A percentile compares a stretch with the other conserved stretches of the same genome.
Evolutionary conservation across 306 rosid species (phyloP).

Genomic region (Dalbergia cochinchinensis): DNA sequence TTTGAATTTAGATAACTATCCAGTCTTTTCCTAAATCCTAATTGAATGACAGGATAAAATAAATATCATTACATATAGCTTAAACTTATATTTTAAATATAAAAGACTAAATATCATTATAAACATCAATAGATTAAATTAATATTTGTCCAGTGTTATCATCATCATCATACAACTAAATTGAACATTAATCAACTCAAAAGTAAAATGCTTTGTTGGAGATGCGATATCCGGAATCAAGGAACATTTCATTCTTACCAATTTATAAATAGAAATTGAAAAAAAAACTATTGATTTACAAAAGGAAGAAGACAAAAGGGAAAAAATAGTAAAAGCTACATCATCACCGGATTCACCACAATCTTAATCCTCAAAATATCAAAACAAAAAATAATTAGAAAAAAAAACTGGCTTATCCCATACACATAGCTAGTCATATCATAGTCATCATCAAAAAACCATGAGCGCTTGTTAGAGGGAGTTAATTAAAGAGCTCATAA

Average conservation of each 20-base stretch:
- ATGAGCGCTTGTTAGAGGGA: constrained; percentile 45
- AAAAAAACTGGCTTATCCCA: constrained; percentile 11
- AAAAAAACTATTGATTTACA: constrained; percentile 1
- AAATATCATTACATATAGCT: too few species aligned
- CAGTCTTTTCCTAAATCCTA: too few species aligned
- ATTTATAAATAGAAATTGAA: constrained; percentile 13
- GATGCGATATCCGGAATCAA: constrained; percentile 3
- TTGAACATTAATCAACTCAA: neutral
- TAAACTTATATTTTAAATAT: too few species aligned
- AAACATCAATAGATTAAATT: too few species aligned
- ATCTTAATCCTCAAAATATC: constrained; percentile 35
- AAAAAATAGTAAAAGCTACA: neutral
- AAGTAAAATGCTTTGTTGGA: neutral
- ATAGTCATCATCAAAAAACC: constrained; percentile 46
- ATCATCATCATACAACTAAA: neutral
- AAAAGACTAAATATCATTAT: too few species aligned
- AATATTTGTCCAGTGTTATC: neutral
- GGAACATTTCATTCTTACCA: constrained; percentile 21
- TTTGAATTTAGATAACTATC: too few species aligned
- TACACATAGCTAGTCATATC: constrained; percentile 35
- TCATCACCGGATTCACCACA: constrained; percentile 22
- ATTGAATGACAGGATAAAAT: too few species aligned
- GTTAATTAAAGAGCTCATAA: constrained; percentile 38
- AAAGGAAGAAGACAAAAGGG: neutral
- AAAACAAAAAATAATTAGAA: neutral